Evolutionary conservation across 768 basidiomycete genomes (phyloP), one percentile per base, ranked within the genome.

Genomic region (Chalciporus pseudorubinellus): DNA sequence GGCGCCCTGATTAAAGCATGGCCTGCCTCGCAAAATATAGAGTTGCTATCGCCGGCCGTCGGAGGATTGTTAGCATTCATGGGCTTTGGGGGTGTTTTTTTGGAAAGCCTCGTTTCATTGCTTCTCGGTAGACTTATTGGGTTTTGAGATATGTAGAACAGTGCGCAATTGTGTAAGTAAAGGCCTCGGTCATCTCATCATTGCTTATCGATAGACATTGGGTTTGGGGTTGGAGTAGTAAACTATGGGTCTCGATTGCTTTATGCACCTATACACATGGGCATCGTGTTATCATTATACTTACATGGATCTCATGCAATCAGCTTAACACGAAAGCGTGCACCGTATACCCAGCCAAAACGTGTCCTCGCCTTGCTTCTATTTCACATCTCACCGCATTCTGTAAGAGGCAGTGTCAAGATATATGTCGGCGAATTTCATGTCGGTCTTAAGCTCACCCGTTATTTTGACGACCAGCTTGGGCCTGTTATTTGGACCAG

Each of bases 391-490:
- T 83, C 81, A 19, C 80, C 81, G 46, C 81, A 82, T 61, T 82
- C 81, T 83, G 48, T 16, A 9, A 39, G 42, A 52, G 14, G 16
- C 6, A 16, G 34, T 5, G 31, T 46, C 36, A 13, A 18, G 22
- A 31, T 65, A 22, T 39, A 36, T 12, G 38, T n/a, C 4, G 10
- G 13, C 44, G n/a, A n/a, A 47, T 19, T n/a, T 3, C n/a, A 39
- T 14, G 19, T 29, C 7, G 2, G n/a, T 16, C 19, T 6, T 47
- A 18, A 39, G 13, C 81, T 48, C 55, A 90, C 93, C 93, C 11
- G 83, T 84, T 47, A 97, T 89, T 70, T 92, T 94, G 11, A 94
- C 92, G 3, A 80, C 80, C 21, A 97, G 69, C 65, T 97, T 97
- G 0, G 94, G 93, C 46, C 92, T 73, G 63, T 92, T 95, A 67